Base-by-base conservation (phyloP, 768 basidiomycete species). In the Clitopilus passeckerianus region DNA sequence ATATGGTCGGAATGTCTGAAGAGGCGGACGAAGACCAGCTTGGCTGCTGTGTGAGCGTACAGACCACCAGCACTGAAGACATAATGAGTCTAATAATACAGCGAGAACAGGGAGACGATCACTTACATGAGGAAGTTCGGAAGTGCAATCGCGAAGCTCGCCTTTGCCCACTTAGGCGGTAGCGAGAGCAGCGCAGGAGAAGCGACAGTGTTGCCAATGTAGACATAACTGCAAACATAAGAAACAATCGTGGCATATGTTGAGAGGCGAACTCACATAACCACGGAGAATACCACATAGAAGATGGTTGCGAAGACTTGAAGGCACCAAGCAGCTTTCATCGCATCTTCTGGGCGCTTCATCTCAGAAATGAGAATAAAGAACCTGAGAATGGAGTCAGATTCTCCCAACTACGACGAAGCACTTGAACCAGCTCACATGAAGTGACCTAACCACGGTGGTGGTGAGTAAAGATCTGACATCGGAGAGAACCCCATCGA, bases 301-400 rank as follows among this genome's bases (percentile, higher is more conserved):
- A 83, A 82, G 22, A 71, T 56, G 8, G 83, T 84, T 0, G 83
- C 67, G 50, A 83, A 84, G 5, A 71, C 77, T 70, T 84, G 83
- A 4, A 85, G 74, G 46, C 74, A 77, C 77, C 78, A 84, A 6
- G 83, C 83, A 15, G 83, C 77, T 74, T 84, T 84, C 79, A 83
- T 84, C 6, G 81, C 81, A 62, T 84, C 81, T 61, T 77, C 66
- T 0, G 83, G 81, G 24, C 63, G 65, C 20, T 68, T 69, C 83
- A 84, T 83, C 64, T 85, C 83, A 14, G 83, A 83, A 30, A 83
- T 82, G n/a, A 83, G 66, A 41, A 84, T 77, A 62, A 84, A 84
- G 65, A 84, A 83, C 78, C 81, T 82, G 20, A 10, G 18, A 16
- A 43, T 24, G 30, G n/a, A 1, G 34, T 54, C 43, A 34, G 30